Conservation (phyloP, 2,329 filamentous ascomycete genomes). For the Pseudophaeomoniella oleicola region DNA sequence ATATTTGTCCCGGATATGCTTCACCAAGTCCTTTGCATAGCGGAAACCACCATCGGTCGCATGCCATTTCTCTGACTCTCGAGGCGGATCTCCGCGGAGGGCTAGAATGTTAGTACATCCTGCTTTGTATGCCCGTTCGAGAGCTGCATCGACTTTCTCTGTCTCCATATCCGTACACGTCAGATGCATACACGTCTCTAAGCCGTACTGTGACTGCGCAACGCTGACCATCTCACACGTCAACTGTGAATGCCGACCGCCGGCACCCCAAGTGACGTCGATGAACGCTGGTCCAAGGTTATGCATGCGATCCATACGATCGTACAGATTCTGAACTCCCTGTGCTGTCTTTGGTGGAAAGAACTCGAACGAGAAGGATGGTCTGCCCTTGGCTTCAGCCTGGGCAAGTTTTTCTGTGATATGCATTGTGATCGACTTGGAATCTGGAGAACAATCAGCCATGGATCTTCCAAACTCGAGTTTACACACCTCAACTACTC, state of each 20-base stretch:
- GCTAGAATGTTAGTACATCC: constrained; percentile 97
- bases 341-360: constrained; percentile 84
- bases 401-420: constrained; percentile 83
- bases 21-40: constrained; percentile 83
- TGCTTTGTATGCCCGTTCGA: constrained; percentile 78
- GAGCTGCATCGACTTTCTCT: constrained; percentile 77
- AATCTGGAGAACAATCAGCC: constrained; percentile 16
- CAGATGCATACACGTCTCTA: constrained; percentile 98
- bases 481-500: constrained; percentile 3
- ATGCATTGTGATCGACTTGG: constrained; percentile 50
- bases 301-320: constrained; percentile 99
- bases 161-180: constrained; percentile 97
- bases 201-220: constrained; percentile 83
- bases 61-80: constrained; percentile 89
- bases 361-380: constrained; percentile 98
- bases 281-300: constrained; percentile 87
- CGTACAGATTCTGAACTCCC: constrained; percentile 97
- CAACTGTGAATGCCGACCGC: constrained; percentile 76
- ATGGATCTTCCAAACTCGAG: constrained; percentile 1
- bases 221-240: constrained; percentile 97
- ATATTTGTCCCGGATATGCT: constrained; percentile 65
- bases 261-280: constrained; percentile 96
- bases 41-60: constrained; percentile 74
- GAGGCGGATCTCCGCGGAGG: constrained; percentile 78
- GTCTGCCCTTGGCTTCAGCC: constrained; percentile 61